These are phyloP conservation scores for Trichothecium roseum DNA, from an alignment of 2,329 filamentous ascomycete species.

Conservation along the genomic window DNA sequence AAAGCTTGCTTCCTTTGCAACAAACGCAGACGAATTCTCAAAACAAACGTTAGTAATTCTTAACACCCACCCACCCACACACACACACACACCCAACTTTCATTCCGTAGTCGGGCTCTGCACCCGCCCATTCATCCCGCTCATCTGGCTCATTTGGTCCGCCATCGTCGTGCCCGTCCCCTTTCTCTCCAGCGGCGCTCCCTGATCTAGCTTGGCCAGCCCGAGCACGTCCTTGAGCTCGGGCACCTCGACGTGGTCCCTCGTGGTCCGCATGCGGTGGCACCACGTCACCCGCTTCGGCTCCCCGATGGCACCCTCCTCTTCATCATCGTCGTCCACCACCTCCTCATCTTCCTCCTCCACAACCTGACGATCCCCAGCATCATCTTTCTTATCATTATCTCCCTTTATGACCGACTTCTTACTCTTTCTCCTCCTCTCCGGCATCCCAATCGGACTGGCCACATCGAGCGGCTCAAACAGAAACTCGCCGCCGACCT, in stretches of 20 bases:
- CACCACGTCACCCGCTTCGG: slow-evolving; percentile 65
- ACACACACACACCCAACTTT: no score
- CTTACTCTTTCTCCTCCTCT: slow-evolving; percentile 15
- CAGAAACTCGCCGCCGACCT: slow-evolving; percentile 72
- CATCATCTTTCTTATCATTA: slow-evolving; percentile 5
- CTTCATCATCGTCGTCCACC: slow-evolving; percentile 11
- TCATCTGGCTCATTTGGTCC: slow-evolving; percentile 34
- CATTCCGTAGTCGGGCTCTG: slow-evolving; percentile 2
- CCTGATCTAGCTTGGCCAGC: slow-evolving; percentile 33
- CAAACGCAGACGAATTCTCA: no score
- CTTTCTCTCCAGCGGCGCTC: slow-evolving; percentile 36
- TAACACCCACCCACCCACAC: no score
- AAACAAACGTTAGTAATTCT: no score
- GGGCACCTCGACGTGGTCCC: slow-evolving; percentile 65
- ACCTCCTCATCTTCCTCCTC: slow-evolving; percentile 3
- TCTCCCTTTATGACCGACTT: no score
- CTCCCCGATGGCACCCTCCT: slow-evolving; percentile 21
- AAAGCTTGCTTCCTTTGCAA: no score
- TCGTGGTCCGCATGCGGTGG: slow-evolving; percentile 69
- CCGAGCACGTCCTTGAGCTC: slow-evolving; percentile 56
- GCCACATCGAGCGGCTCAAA: slow-evolving; percentile 47
- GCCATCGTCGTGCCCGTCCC: slow-evolving; percentile 43
- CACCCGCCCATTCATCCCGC: slow-evolving; percentile 13
- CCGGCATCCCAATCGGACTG: slow-evolving; percentile 34
- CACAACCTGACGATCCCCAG: slow-evolving; percentile 4